Evolutionary conservation across 2,329 filamentous ascomycete genomes (phyloP).

Genomic region (Annulohypoxylon truncatum): DNA sequence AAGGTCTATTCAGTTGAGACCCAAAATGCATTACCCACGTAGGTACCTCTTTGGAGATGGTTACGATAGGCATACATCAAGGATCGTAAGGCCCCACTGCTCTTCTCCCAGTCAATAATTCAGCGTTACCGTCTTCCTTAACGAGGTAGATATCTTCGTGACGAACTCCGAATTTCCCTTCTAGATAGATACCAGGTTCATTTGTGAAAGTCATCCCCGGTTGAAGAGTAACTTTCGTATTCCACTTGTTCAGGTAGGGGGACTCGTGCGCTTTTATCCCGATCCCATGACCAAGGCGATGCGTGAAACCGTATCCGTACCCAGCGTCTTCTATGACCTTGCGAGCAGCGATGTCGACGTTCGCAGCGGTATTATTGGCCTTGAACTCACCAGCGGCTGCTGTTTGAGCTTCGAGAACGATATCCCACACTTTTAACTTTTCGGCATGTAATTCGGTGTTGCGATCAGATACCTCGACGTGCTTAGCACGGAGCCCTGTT

Average conservation of each 20-base stretch:
- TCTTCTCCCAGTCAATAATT: slow-evolving; percentile 65
- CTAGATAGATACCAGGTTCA: slow-evolving; percentile 72
- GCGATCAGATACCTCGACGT: neutral
- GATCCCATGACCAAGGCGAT: slow-evolving; percentile 72
- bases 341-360: slow-evolving; percentile 70
- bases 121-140: slow-evolving; percentile 62
- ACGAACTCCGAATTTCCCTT: slow-evolving; percentile 69
- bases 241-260: slow-evolving; percentile 73
- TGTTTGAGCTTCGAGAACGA: slow-evolving; percentile 71
- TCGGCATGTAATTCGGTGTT: slow-evolving; percentile 53
- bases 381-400: slow-evolving; percentile 63
- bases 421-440: slow-evolving; percentile 68
- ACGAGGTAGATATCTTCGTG: slow-evolving; percentile 73
- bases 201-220: slow-evolving; percentile 72
- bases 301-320: slow-evolving; percentile 69
- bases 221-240: slow-evolving; percentile 58
- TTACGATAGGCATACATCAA: slow-evolving; percentile 4
- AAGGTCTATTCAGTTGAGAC: neutral
- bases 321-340: slow-evolving; percentile 67
- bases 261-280: slow-evolving; percentile 75
- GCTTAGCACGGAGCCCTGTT: neutral
- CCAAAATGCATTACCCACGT: neutral
- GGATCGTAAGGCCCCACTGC: slow-evolving; percentile 66
- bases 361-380: slow-evolving; percentile 65
- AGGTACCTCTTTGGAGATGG: neutral